Percentiles rank a stretch among this genome's conserved stretches.
phyloP scores from a whole-genome alignment of 306 rosid genomes.

The Cucumis hystrix region DNA sequence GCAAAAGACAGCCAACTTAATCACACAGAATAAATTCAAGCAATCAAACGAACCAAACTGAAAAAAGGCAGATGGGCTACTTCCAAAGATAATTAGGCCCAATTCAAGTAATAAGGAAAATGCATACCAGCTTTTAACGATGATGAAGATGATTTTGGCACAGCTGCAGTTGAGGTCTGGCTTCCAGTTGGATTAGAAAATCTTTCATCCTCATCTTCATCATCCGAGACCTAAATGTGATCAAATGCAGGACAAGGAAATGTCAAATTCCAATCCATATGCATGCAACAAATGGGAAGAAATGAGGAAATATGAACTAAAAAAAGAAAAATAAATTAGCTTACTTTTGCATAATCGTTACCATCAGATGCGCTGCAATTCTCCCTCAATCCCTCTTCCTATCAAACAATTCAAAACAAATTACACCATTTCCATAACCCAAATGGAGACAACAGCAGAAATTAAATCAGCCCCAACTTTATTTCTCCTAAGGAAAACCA shows the following conservation, averaged over 20 bases:
- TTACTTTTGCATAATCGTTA: slow-evolving; percentile 19
- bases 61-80: neutral
- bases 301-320: neutral
- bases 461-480: neutral
- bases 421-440: neutral
- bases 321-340: neutral
- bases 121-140: slow-evolving; percentile 13
- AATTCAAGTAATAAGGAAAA: slow-evolving; percentile 1
- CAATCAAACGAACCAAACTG: neutral
- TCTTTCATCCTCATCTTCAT: slow-evolving; percentile 14
- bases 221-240: slow-evolving; percentile 23
- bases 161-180: slow-evolving; percentile 7
- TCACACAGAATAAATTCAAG: neutral
- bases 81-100: neutral
- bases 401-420: slow-evolving; percentile 4
- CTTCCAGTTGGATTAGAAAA: slow-evolving; percentile 10
- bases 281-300: neutral
- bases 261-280: neutral
- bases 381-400: slow-evolving; percentile 31
- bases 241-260: slow-evolving; percentile 8
- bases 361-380: slow-evolving; percentile 10
- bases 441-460: neutral
- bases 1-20: neutral
- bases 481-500: neutral
- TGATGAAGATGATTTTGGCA: slow-evolving; percentile 9